A percentile compares a stretch with the other conserved stretches of the same genome.
Evolutionary conservation across 2,329 filamentous ascomycete genomes (phyloP).

Genomic region (Shiraia sp.): DNA sequence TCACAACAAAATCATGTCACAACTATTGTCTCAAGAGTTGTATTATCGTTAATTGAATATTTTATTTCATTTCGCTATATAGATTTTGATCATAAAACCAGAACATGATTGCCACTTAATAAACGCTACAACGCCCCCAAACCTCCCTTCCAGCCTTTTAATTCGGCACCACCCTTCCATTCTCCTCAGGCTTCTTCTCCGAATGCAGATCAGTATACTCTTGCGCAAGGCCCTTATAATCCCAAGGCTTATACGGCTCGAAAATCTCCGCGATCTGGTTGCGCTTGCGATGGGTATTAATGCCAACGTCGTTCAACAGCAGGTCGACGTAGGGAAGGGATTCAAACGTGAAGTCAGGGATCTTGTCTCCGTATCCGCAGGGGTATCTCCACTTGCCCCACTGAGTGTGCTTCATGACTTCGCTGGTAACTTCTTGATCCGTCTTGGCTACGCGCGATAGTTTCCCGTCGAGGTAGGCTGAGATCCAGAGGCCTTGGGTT

Average conservation of each 20-base stretch:
- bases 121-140: no score
- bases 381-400: constrained; percentile 73
- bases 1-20: no score
- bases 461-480: constrained; percentile 62
- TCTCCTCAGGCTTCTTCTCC: background rate
- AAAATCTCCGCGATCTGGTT: constrained; percentile 57
- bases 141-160: no score
- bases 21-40: no score
- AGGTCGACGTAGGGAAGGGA: constrained; percentile 72
- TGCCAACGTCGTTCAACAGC: constrained; percentile 66
- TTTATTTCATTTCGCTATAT: no score
- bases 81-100: no score
- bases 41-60: no score
- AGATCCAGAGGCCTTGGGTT: constrained; percentile 48
- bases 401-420: constrained; percentile 63
- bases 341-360: constrained; percentile 74
- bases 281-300: constrained; percentile 59
- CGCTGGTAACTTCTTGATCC: constrained; percentile 1
- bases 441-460: constrained; percentile 37
- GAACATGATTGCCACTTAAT: no score
- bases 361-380: constrained; percentile 62
- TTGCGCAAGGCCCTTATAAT: constrained; percentile 57
- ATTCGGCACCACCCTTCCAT: background rate
- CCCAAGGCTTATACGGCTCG: constrained; percentile 59
- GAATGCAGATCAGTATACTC: constrained; percentile 50